phyloP scores from a whole-genome alignment of 805 yeast genomes.

The Pichia nanzhaoensis region DNA sequence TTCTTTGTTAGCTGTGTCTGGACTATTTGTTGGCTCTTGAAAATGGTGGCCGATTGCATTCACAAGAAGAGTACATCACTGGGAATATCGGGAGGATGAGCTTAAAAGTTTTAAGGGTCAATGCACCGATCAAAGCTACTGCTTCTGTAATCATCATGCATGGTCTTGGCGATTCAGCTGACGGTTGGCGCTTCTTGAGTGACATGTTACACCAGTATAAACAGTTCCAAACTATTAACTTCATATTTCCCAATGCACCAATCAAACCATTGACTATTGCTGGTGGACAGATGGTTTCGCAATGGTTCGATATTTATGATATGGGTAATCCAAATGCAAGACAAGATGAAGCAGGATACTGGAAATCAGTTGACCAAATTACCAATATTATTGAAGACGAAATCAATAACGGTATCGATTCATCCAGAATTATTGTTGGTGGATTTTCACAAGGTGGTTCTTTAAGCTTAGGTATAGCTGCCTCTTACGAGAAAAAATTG shows the following conservation, averaged over 20 bases:
- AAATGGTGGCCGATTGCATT: too few species aligned
- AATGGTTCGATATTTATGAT: constrained; percentile 77
- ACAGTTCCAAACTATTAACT: constrained; percentile 51
- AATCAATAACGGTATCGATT: constrained; percentile 45
- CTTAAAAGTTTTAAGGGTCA: constrained; percentile 31
- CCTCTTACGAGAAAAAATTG: constrained; percentile 49
- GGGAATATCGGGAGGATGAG: constrained; percentile 4
- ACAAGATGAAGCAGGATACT: constrained; percentile 50
- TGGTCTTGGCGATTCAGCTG: constrained; percentile 88
- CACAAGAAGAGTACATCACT: too few species aligned
- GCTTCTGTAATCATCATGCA: constrained; percentile 75
- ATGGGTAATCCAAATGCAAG: constrained; percentile 42
- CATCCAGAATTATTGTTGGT: constrained; percentile 75
- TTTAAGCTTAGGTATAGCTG: constrained; percentile 54
- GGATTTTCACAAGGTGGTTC: constrained; percentile 97
- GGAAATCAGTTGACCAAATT: constrained; percentile 41
- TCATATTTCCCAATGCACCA: constrained; percentile 92
- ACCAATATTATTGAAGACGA: constrained; percentile 45
- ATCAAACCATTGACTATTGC: constrained; percentile 58
- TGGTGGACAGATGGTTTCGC: constrained; percentile 63
- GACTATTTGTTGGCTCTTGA: too few species aligned
- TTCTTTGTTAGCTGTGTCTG: too few species aligned
- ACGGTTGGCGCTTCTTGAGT: constrained; percentile 83
- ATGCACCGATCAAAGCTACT: constrained; percentile 38
- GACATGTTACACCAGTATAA: constrained; percentile 43